Evolutionary conservation across 495 filamentous ascomycete species (phyloP), one percentile per base, ranked within the genome.

Genomic region (Parathielavia hyrcaniae): DNA sequence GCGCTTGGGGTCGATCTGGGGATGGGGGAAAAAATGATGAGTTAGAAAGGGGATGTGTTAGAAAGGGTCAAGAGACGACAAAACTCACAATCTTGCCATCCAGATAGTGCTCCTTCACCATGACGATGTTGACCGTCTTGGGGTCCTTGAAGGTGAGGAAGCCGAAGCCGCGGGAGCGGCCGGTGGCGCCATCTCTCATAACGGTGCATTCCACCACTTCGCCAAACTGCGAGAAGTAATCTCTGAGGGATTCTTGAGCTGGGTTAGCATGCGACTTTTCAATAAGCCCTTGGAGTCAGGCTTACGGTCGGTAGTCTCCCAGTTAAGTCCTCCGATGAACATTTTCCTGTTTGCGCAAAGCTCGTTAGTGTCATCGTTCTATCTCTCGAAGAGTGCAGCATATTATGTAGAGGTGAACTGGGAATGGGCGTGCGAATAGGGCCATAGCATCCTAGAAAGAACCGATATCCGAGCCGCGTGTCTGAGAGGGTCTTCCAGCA

Each of bases 231-330:
- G 95, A 96, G 73, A 98, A 98, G 65, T 98, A 98, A 58, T 97
- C 89, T 58, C 91, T 89, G n/a, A 98, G 79, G 12, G 93, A 97
- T 78, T 98, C 93, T 98, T 69, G 2, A 19, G 9, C 34, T 7
- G 4, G 45, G 26, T 49, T 41, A 47, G 40, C 38, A 20, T 16
- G 10, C 20, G 30, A 30, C 39, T 39, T 50, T 41, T 56, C 14
- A 16, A 36, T 11, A 35, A 52, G 44, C 13, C 26, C 26, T 36
- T 16, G 50, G 41, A 46, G 48, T 14, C 41, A n/a, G 54, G 68
- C 88, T 79, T 87, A 98, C 93, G 87, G 75, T 98, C 93, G 49
- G 93, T 97, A 30, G 93, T 98, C 72, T 98, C 93, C 93, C 93
- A 98, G 70, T 98, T 98, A 62, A 98, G 77, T 17, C 93, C 93